phyloP scores from a whole-genome alignment of 2,329 filamentous ascomycete genomes.

The Exophiala bonariae region DNA sequence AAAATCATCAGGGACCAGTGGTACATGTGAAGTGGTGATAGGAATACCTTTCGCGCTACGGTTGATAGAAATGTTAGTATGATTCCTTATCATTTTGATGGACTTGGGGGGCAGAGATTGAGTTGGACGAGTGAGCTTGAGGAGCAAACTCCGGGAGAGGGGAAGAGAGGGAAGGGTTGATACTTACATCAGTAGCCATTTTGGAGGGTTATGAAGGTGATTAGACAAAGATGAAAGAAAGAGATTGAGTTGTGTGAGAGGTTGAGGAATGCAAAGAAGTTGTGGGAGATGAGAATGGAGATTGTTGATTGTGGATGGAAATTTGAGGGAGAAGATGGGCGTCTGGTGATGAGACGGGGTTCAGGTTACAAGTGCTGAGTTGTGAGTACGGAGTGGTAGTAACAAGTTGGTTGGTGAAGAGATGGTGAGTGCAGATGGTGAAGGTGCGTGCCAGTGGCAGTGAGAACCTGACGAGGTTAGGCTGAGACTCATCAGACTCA shows the following conservation, averaged over 20 bases:
- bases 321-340: conserved; percentile 6
- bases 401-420: too few species aligned
- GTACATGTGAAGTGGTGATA: conserved; percentile 19
- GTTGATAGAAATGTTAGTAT: conserved; percentile 35
- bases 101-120: conserved; percentile 34
- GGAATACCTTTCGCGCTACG: conserved; percentile 69
- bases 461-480: too few species aligned
- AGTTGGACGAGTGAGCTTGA: conserved; percentile 33
- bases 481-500: too few species aligned
- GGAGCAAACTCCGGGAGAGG: conserved; percentile 7
- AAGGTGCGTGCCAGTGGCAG: too few species aligned
- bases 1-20: conserved; percentile 38
- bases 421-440: not conserved
- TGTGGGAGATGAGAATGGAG: conserved; percentile 22
- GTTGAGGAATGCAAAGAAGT: conserved; percentile 14
- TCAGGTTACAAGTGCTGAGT: not conserved
- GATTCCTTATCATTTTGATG: conserved; percentile 38
- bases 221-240: conserved; percentile 45
- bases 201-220: conserved; percentile 34
- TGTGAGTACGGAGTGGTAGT: not conserved
- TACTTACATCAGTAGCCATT: conserved; percentile 66
- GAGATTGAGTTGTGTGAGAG: conserved; percentile 16
- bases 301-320: conserved; percentile 1
- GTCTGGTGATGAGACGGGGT: conserved; percentile 3
- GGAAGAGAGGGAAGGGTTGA: conserved; percentile 6